phyloP scores from a whole-genome alignment of 2,329 filamentous ascomycete genomes.

The Microcyclospora pomicola region DNA sequence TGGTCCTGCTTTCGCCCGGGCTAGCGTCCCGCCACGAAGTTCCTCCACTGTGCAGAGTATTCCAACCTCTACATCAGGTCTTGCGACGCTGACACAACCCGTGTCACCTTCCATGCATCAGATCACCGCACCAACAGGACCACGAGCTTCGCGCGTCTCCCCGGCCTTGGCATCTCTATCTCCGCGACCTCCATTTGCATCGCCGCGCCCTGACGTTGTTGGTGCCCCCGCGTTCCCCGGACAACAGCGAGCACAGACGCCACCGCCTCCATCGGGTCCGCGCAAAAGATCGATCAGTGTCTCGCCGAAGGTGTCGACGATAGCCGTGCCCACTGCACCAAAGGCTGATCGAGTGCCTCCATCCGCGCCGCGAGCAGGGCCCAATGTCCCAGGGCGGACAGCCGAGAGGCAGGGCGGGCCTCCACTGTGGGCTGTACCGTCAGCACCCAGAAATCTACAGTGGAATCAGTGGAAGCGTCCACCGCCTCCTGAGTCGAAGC shows the following conservation, averaged over 20 bases:
- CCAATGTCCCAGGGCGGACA: conserved; percentile 27
- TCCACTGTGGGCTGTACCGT: conserved; percentile 6
- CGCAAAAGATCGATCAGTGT: conserved; percentile 21
- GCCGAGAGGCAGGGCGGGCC: conserved; percentile 6
- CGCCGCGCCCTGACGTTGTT: conserved; percentile 13
- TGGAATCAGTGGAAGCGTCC: conserved; percentile 14
- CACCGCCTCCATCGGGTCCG: conserved; percentile 20
- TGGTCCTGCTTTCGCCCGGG: neutral
- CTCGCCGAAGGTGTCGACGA: conserved; percentile 20
- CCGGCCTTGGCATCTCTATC: conserved; percentile 12
- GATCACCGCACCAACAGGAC: conserved; percentile 18
- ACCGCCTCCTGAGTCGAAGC: conserved; percentile 8
- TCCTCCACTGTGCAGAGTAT: too few relatives aligned
- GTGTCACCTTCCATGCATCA: conserved; percentile 13
- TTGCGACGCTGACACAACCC: conserved; percentile 13
- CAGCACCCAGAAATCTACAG: conserved; percentile 6
- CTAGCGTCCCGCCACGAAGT: neutral
- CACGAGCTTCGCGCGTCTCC: conserved; percentile 15
- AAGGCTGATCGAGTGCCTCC: conserved; percentile 21
- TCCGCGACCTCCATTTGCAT: conserved; percentile 15
- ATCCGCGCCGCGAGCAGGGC: conserved; percentile 15
- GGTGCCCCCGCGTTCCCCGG: conserved; percentile 4
- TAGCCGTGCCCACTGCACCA: conserved; percentile 23
- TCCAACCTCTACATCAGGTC: conserved; percentile 4
- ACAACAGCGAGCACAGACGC: conserved; percentile 10